phyloP scores from a whole-genome alignment of 2,329 filamentous ascomycete species.

The Leptographium lundbergii region DNA sequence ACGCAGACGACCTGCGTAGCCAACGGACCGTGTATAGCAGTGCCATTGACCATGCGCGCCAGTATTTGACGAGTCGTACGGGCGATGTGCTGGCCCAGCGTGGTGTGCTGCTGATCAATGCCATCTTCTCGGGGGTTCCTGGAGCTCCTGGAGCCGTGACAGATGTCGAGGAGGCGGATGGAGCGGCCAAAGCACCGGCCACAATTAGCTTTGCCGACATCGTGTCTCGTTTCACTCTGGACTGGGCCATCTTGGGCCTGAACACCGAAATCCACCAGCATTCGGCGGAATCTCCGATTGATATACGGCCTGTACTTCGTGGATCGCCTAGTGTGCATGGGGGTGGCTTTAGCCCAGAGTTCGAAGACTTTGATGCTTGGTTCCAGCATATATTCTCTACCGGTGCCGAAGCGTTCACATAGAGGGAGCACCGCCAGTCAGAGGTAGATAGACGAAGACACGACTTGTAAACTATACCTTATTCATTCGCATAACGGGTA shows the following conservation, averaged over 20 bases:
- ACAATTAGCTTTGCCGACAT: constrained; percentile 10
- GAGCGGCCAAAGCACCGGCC: not conserved
- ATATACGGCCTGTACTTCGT: not conserved
- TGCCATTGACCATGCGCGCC: constrained; percentile 8
- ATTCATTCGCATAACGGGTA: too few relatives aligned
- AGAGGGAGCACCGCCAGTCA: not conserved
- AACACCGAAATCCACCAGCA: constrained; percentile 4
- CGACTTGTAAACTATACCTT: too few relatives aligned
- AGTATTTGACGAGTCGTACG: constrained; percentile 9
- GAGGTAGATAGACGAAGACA: not conserved
- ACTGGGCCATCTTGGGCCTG: constrained; percentile 10
- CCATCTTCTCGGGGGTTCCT: constrained; percentile 5
- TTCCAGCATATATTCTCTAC: constrained; percentile 11
- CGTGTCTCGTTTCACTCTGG: constrained; percentile 8
- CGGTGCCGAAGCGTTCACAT: not conserved
- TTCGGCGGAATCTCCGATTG: not conserved
- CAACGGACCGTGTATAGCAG: constrained; percentile 6
- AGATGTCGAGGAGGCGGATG: not conserved
- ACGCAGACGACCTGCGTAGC: not conserved
- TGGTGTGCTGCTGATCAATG: constrained; percentile 13
- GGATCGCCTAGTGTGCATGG: not conserved
- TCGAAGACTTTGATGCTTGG: constrained; percentile 13
- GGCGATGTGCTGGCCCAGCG: constrained; percentile 13
- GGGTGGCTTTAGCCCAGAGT: not conserved
- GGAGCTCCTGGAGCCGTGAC: not conserved